Evolutionary conservation across 805 yeast genomes (phyloP), one percentile per base, ranked within the genome.

Genomic region (Starmerella geochares): DNA sequence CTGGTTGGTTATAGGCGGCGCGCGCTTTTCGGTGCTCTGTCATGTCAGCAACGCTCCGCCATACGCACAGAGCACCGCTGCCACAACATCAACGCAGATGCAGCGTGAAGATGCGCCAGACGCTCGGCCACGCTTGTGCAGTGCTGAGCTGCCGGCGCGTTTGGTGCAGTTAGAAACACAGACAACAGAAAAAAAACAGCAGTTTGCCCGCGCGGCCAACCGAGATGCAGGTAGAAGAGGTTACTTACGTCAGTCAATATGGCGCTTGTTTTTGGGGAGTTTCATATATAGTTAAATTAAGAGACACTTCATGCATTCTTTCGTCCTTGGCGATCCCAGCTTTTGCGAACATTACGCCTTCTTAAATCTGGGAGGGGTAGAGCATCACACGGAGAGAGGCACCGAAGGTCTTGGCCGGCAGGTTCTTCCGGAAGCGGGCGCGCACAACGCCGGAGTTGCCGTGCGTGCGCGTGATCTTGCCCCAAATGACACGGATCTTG

Each of bases 401-500:
- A 79, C 98, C 98, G 74, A 92, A 90, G 67, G 97, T 87, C 85
- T 90, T 88, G 66, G 98, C 88, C 75, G 98, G 98, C 71, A 92
- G 83, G 88, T 92, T 92, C 76, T 84, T 80, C 79, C 86, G 88
- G 94, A 92, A 92, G 77, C 81, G 86, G 69, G 98, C 97, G 79
- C 98, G 90, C 66, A 92, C 96, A 64, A 86, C 78, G 78, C 98
- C 98, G 68, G 82, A 77, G 88, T 80, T 86, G 75, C 98, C 98
- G 83, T 92, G 98, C 65, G 96, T 78, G 83, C 97, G 88, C 77
- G 94, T 78, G 65, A 92, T 80, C 80, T 90, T 90, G 54, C 98
- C 98, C 98, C 98, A 92, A 79, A 92, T 87, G 69, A 92, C 96
- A 80, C 97, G 86, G 79, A 90, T 86, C 81, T 92, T 90, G 67